Evolutionary conservation across 164 flowering plant species (phyloP).

Genomic region (Piper longum): DNA sequence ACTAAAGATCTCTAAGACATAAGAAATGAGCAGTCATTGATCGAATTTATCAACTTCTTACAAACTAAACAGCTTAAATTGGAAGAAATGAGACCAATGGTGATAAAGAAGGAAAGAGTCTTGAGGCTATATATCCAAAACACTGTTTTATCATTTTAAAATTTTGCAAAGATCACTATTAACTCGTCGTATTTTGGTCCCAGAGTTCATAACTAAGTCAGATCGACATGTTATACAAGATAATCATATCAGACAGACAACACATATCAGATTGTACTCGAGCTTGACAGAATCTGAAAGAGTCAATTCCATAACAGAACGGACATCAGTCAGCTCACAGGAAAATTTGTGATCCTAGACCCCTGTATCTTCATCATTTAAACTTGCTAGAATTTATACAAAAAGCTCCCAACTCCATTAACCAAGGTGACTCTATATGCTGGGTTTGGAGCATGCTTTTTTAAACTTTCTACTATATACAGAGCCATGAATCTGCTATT

Average conservation of each 20-base stretch:
- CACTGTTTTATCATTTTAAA: no score
- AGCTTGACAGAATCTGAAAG: constrained; percentile 48
- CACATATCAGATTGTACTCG: constrained; percentile 60
- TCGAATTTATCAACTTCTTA: no score
- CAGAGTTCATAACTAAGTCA: no score
- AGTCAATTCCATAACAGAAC: constrained; percentile 35
- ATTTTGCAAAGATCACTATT: no score
- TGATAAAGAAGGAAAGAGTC: no score
- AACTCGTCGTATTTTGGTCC: no score
- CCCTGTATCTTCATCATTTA: constrained; percentile 17
- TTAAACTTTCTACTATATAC: constrained; percentile 57
- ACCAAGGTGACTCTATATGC: constrained; percentile 85
- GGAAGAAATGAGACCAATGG: no score
- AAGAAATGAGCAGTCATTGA: no score
- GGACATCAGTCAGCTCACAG: constrained; percentile 24
- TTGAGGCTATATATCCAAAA: no score
- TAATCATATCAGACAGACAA: constrained; percentile 69
- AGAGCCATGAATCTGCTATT: constrained; percentile 60
- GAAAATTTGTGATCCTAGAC: constrained; percentile 27
- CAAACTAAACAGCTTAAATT: no score
- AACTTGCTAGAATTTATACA: constrained; percentile 38
- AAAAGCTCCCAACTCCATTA: constrained; percentile 76
- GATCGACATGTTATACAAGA: no score
- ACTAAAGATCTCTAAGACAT: no score
- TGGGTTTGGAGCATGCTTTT: constrained; percentile 43